Percentiles rank a stretch among this genome's conserved stretches.
Evolutionary conservation across 371 early-diverging fungal genomes (phyloP).

Genomic region (Circinella umbellata): DNA sequence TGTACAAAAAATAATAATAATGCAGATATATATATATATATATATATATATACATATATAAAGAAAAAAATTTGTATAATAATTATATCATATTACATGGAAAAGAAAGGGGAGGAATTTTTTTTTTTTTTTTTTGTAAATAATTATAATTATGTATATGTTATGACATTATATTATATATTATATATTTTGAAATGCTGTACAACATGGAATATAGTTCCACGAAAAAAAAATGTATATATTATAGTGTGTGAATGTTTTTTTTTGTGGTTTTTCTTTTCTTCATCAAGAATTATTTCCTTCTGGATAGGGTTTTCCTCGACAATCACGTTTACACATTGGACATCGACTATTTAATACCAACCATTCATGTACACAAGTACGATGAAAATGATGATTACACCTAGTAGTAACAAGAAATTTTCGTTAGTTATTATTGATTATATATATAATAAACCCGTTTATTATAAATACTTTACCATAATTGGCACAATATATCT

Average conservation of each 20-base stretch:
- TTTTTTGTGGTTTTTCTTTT: no score
- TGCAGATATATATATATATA: no score
- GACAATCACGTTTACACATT: conserved; percentile 36
- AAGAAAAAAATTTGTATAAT: no score
- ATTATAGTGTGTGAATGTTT: background rate
- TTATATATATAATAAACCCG: no score
- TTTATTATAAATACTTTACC: conserved; percentile 30
- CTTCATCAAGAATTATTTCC: background rate
- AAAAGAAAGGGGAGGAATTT: no score
- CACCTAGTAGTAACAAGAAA: no score
- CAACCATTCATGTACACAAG: conserved; percentile 42
- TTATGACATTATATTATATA: background rate
- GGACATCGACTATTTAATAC: conserved; percentile 39
- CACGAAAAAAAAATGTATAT: background rate
- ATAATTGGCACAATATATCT: conserved; percentile 62
- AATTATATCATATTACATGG: no score
- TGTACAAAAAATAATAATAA: no score
- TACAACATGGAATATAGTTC: conserved; percentile 3
- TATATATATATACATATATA: no score
- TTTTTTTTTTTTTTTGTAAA: no score
- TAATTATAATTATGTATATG: no score
- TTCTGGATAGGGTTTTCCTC: conserved; percentile 23
- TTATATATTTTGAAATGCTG: background rate
- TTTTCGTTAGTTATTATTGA: no score
- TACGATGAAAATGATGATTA: conserved; percentile 41